phyloP scores from a whole-genome alignment of 2,329 filamentous ascomycete species.

The Meredithiella fracta region DNA sequence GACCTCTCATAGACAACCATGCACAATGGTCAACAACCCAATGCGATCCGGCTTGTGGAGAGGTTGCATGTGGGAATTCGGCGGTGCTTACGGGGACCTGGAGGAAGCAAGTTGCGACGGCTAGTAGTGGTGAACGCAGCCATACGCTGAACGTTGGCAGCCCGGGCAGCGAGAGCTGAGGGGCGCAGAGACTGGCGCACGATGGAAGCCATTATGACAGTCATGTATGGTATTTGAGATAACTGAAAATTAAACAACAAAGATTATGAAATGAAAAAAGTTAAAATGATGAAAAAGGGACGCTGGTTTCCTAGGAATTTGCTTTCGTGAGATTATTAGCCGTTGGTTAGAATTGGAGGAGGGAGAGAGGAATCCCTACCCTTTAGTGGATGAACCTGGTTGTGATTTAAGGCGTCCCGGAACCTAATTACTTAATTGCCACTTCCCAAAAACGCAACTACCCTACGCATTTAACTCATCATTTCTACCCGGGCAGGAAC shows the following conservation, averaged over 20 bases:
- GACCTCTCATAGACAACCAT: too few relatives aligned
- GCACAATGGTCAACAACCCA: too few relatives aligned
- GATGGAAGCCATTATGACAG: constrained; percentile 35
- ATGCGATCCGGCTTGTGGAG: too few relatives aligned
- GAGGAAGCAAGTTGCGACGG: constrained; percentile 60
- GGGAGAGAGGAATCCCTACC: not conserved
- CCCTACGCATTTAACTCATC: too few relatives aligned
- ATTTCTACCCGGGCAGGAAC: not conserved
- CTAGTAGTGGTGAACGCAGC: constrained; percentile 78
- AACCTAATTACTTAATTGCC: not conserved
- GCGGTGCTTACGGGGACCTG: constrained; percentile 56
- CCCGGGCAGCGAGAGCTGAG: constrained; percentile 21
- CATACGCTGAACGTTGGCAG: constrained; percentile 28
- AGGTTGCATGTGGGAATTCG: not conserved
- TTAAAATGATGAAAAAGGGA: not conserved
- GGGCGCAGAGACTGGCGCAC: constrained; percentile 36
- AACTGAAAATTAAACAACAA: not conserved
- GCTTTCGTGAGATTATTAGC: not conserved
- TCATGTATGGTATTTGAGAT: not conserved
- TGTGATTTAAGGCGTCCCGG: not conserved
- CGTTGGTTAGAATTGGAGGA: not conserved
- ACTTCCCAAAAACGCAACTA: not conserved
- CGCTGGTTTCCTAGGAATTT: not conserved
- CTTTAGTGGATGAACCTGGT: not conserved
- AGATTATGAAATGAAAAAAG: not conserved